These are phyloP conservation scores for Cryptococcus deneoformans DNA, from an alignment of 1,284 basidiomycete species.

Conservation along the genomic window DNA sequence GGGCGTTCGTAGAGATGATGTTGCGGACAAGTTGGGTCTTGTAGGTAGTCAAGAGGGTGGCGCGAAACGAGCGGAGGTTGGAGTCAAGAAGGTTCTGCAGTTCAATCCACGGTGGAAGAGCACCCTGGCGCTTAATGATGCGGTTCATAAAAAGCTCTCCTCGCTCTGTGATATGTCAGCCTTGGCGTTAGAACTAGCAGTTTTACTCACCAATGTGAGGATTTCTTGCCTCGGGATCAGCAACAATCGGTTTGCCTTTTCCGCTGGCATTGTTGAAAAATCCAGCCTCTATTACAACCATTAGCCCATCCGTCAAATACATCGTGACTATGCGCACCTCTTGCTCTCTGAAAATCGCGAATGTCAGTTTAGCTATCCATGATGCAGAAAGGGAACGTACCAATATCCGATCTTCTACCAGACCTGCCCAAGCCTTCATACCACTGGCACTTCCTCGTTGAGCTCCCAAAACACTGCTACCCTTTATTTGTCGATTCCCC, in stretches of 20 bases:
- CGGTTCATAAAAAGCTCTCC: slow-evolving; percentile 67
- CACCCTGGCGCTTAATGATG: slow-evolving; percentile 79
- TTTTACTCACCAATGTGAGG: slow-evolving; percentile 72
- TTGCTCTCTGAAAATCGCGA: slow-evolving; percentile 23
- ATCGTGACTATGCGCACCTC: slow-evolving; percentile 14
- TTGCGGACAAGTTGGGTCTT: slow-evolving; percentile 60
- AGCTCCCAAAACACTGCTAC: slow-evolving; percentile 42
- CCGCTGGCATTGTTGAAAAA: slow-evolving; percentile 71
- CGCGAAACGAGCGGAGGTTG: slow-evolving; percentile 62
- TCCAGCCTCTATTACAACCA: slow-evolving; percentile 53
- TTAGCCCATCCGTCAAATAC: background rate
- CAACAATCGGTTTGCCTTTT: slow-evolving; percentile 65
- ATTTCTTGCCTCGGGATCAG: slow-evolving; percentile 66
- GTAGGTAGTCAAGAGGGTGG: slow-evolving; percentile 54
- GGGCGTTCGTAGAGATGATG: slow-evolving; percentile 53
- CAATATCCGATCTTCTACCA: slow-evolving; percentile 78
- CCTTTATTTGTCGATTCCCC: slow-evolving; percentile 55
- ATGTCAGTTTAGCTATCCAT: no score
- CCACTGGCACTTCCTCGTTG: slow-evolving; percentile 45
- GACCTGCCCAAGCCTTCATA: slow-evolving; percentile 67
- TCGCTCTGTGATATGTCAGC: slow-evolving; percentile 19
- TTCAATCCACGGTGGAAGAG: slow-evolving; percentile 88
- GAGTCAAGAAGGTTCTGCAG: slow-evolving; percentile 65
- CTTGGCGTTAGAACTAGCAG: background rate
- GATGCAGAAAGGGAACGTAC: slow-evolving; percentile 47